Evolutionary conservation across 2,329 filamentous ascomycete genomes (phyloP).

Genomic region (Escovopsis weberi): DNA sequence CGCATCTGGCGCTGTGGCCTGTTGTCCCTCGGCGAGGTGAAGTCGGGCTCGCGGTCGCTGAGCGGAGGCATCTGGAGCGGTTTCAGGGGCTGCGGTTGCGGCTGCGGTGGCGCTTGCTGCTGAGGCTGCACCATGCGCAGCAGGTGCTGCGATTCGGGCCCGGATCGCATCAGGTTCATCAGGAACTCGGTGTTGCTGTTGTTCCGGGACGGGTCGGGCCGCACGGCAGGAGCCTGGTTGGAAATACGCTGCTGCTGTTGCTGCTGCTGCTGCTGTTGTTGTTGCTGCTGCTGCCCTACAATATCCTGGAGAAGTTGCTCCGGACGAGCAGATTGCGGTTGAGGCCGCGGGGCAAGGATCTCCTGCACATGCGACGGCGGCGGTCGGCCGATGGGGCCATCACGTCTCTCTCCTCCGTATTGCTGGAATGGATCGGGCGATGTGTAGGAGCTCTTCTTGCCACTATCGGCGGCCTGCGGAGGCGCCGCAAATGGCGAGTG

Average conservation of each 20-base stretch:
- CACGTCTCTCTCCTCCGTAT: constrained; percentile 30
- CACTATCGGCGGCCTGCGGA: constrained; percentile 14
- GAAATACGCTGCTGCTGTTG: constrained; percentile 31
- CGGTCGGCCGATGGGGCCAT: constrained; percentile 27
- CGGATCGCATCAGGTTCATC: constrained; percentile 60
- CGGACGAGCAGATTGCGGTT: constrained; percentile 35
- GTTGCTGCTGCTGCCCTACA: constrained; percentile 30
- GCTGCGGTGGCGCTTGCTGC: constrained; percentile 7
- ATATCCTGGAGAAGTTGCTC: constrained; percentile 49
- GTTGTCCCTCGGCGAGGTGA: constrained; percentile 18
- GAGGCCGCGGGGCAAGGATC: constrained; percentile 35
- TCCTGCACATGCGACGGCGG: constrained; percentile 33
- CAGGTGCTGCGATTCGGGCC: constrained; percentile 24
- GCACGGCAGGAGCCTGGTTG: constrained; percentile 32
- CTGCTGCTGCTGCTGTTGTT: too few relatives aligned
- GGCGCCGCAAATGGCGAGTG: constrained; percentile 29
- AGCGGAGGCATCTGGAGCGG: constrained; percentile 10
- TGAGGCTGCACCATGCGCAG: constrained; percentile 37
- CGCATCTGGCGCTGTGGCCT: constrained; percentile 26
- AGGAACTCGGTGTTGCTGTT: constrained; percentile 69
- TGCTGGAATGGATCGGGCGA: constrained; percentile 36
- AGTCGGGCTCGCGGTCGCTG: constrained; percentile 35
- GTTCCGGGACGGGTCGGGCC: constrained; percentile 32
- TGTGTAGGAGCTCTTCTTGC: constrained; percentile 24
- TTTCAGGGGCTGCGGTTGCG: constrained; percentile 5